phyloP scores from a whole-genome alignment of 106 monocot species.

The Dactylorhiza incarnata region DNA sequence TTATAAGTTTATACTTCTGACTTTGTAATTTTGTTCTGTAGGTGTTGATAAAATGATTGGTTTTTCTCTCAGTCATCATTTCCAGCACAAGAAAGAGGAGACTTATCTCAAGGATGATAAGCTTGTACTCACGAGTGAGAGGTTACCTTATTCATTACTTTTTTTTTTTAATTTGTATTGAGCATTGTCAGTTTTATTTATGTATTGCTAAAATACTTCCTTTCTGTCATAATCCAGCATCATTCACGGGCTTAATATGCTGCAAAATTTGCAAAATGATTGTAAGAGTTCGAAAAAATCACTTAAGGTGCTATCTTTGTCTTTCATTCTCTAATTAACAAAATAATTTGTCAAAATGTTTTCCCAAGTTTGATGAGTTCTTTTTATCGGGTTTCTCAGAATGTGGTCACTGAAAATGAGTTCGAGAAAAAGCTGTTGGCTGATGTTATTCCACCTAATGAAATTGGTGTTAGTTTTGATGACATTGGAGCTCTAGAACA shows the following conservation, averaged over 20 bases:
- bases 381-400: constrained; percentile 27
- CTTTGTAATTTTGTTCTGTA: constrained; percentile 12
- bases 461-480: constrained; percentile 82
- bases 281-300: constrained; percentile 69
- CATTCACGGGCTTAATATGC: constrained; percentile 45
- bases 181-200: not conserved
- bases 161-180: not conserved
- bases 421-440: constrained; percentile 85
- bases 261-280: constrained; percentile 56
- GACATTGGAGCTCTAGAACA: constrained; percentile 82
- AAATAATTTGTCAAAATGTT: not conserved
- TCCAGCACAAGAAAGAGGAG: constrained; percentile 29
- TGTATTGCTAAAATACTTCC: not conserved
- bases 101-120: constrained; percentile 36
- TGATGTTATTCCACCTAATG: constrained; percentile 83
- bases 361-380: not conserved
- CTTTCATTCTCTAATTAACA: not conserved
- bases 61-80: constrained; percentile 80
- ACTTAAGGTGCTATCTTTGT: constrained; percentile 43
- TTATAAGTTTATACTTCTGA: not conserved
- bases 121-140: constrained; percentile 56
- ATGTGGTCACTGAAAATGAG: constrained; percentile 80
- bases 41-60: constrained; percentile 92
- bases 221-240: constrained; percentile 35
- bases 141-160: not conserved